phyloP scores from a whole-genome alignment of 768 basidiomycete species.

The Lactarius psammicola region DNA sequence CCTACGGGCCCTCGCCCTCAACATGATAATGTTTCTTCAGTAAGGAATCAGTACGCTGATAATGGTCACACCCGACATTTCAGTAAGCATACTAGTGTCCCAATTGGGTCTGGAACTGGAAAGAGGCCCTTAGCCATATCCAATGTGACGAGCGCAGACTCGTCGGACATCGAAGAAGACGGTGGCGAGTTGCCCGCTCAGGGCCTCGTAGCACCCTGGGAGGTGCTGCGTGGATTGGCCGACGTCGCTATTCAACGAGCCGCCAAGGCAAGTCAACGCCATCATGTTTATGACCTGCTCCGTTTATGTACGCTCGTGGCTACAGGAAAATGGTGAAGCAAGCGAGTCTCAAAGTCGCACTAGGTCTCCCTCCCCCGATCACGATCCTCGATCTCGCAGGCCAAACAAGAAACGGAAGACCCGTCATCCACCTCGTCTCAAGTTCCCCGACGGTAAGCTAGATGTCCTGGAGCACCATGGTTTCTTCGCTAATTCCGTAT shows the following conservation, averaged over 20 bases:
- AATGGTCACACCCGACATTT: slow-evolving; percentile 32
- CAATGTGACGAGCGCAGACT: slow-evolving; percentile 72
- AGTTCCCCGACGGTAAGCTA: slow-evolving; percentile 72
- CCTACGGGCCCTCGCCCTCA: slow-evolving; percentile 24
- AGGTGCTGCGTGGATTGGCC: slow-evolving; percentile 76
- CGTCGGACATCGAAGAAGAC: slow-evolving; percentile 82
- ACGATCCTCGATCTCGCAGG: slow-evolving; percentile 57
- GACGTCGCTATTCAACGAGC: slow-evolving; percentile 80
- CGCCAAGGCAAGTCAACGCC: slow-evolving; percentile 54
- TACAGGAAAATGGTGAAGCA: slow-evolving; percentile 71
- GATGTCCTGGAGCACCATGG: neutral
- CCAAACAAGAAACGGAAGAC: slow-evolving; percentile 73
- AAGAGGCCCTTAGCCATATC: slow-evolving; percentile 66
- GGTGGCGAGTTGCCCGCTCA: slow-evolving; percentile 78
- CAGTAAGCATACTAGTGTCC: slow-evolving; percentile 30
- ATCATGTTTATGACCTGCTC: neutral
- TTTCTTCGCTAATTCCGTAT: slow-evolving; percentile 19
- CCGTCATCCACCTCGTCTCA: slow-evolving; percentile 57
- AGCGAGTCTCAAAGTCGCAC: slow-evolving; percentile 76
- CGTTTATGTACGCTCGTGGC: neutral
- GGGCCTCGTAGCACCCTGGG: slow-evolving; percentile 84
- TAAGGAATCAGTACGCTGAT: slow-evolving; percentile 56
- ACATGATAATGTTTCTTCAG: slow-evolving; percentile 54
- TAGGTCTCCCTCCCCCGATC: slow-evolving; percentile 70
- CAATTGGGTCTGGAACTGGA: slow-evolving; percentile 37